Evolutionary conservation across 305 asterid species (phyloP).

Genomic region (Plantago coronopus): DNA sequence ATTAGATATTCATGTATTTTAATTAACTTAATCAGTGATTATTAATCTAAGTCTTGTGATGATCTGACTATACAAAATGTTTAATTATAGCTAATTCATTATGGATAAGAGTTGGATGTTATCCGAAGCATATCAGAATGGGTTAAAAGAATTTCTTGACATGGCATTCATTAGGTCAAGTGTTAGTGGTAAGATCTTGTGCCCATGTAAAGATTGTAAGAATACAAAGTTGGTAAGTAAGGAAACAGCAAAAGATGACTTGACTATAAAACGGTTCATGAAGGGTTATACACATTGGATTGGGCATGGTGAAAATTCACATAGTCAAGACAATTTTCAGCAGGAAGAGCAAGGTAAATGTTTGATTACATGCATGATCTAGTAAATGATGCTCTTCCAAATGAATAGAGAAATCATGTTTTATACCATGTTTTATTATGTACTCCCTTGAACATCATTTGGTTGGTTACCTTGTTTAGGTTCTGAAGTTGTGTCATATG

Average conservation of each 20-base stretch:
- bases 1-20: no score
- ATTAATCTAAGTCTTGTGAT: no score
- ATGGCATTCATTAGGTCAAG: not conserved
- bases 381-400: not conserved
- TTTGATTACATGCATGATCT: not conserved
- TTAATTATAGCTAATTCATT: not conserved
- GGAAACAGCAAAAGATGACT: not conserved
- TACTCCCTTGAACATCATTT: no score
- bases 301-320: not conserved
- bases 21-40: no score
- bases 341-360: not conserved
- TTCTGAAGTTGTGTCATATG: no score
- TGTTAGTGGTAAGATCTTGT: not conserved
- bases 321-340: not conserved
- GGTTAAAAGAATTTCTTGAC: not conserved
- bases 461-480: no score
- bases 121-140: not conserved
- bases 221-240: not conserved
- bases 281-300: not conserved
- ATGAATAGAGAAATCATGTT: no score
- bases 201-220: not conserved
- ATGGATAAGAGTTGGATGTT: not conserved
- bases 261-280: not conserved
- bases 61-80: not conserved
- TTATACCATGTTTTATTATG: no score